Base-by-base conservation (phyloP, 2,329 filamentous ascomycete genomes). In the Botryosphaeria dothidea region DNA sequence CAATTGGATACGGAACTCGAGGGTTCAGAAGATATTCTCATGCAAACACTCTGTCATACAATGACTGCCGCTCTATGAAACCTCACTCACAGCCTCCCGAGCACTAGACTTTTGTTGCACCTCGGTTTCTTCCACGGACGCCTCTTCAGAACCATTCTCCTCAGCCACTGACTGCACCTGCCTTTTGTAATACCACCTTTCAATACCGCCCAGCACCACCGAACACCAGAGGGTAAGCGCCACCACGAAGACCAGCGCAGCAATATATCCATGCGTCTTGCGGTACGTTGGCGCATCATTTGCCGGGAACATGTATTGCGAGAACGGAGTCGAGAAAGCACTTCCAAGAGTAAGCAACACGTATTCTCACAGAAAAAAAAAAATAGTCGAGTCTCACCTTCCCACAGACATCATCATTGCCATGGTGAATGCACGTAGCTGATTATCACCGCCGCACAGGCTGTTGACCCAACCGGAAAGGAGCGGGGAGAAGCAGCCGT, bases 401-500 rank as follows among this genome's bases (percentile, higher is more conserved):
- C 66, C 64, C 6, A 66, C 52, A 23, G 56, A 63, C 34, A 67
- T 63, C 66, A 66, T 67, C 46, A 62, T 41, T 2, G 60, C 78
- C 3, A 81, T 68, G 9, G 79, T 70, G 49, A 81, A 80, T 0
- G 77, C 79, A 7, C 79, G 76, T 65, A 80, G 78, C 69, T 81
- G 79, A 65, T 80, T 76, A 58, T 81, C 79, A 3, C 77, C 77
- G 1, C 77, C 79, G 54, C 79, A 80, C 0, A 76, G 69, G 65
- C 78, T 75, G 65, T 81, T 81, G 1, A 73, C 68, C 79, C 79
- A 81, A 0, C 77, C 77, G 0, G 78, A 78, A 0, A 81, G 70
- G 8, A 81, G 69, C 3, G 79, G 79, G 1, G 78, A 80, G 68
- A 74, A 80, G 62, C 77, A 80, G 29, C 79, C 79, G 64, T 81